Evolutionary conservation across 2,329 filamentous ascomycete genomes (phyloP), one percentile per base, ranked within the genome.

Genomic region (Phyllosticta citribraziliensis): DNA sequence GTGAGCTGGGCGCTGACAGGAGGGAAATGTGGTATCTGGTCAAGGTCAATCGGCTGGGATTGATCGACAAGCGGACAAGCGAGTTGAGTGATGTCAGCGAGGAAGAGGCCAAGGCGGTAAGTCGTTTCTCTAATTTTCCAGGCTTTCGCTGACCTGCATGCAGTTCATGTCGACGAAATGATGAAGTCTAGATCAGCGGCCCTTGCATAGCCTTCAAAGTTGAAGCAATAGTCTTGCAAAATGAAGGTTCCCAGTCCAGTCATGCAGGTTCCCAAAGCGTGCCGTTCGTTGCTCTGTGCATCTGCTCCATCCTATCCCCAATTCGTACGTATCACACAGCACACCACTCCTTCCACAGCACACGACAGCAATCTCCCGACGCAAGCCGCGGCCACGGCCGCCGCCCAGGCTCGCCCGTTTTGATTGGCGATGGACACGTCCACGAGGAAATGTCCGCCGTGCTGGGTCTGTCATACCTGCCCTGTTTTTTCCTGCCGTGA

Each of bases 11-110:
- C 47, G 91, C 90, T 0, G 88, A 95, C 67, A 79, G 91, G 59
- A 82, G 82, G 64, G 90, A 95, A 69, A 85, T 97, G 76, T 97
- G 91, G 91, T 88, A 84, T 77, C 79, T 82, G 66, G 76, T 96
- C 24, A 81, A 87, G 66, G 82, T 78, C 62, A 83, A 80, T 52
- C 84, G 79, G 66, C 75, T 96, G 61, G 89, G 91, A 0, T 76
- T 96, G 70, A 86, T 97, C 67, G 85, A 88, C 64, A 78, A 80
- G 58, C 79, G 75, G 55, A 77, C 84, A 67, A 83, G 81, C 2
- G 84, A 88, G 52, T 76, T 79, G 19, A 91, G 88, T 0, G 78
- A 83, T 30, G 84, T 92, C 4, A 83, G 81, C 0, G 81, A 84
- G 57, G 84, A 89, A 53, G 87, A 92, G 67, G 91, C 88, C n/a